A percentile compares a stretch with the other conserved stretches of the same genome.
Conservation (phyloP, 257 asterid genomes). For the Ocimum tenuiflorum region DNA sequence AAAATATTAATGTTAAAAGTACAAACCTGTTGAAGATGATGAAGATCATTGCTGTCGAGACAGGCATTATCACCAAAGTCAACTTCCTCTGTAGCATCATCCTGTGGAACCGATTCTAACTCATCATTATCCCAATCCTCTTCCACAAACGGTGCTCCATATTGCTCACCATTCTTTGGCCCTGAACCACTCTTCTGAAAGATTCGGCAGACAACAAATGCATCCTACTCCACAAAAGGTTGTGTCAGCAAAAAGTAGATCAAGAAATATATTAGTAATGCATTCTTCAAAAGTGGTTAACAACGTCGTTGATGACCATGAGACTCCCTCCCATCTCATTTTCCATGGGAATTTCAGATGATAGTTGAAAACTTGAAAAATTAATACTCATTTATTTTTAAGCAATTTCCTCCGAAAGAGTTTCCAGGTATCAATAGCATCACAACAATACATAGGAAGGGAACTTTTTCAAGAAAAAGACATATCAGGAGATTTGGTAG, state of each 20-base stretch:
- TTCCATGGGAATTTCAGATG: neutral
- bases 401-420: neutral
- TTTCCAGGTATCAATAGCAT: neutral
- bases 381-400: neutral
- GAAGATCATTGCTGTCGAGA: slow-evolving; percentile 38
- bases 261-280: neutral
- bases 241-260: slow-evolving; percentile 8
- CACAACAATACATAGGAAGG: neutral
- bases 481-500: neutral
- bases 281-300: neutral
- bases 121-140: slow-evolving; percentile 83
- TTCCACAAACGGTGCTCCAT: slow-evolving; percentile 85
- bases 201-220: slow-evolving; percentile 74
- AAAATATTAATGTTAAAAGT: neutral
- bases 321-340: neutral
- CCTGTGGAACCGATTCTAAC: slow-evolving; percentile 28
- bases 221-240: slow-evolving; percentile 44
- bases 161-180: slow-evolving; percentile 88
- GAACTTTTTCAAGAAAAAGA: neutral
- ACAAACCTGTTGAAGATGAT: slow-evolving; percentile 54
- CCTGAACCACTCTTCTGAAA: slow-evolving; percentile 95
- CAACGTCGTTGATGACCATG: neutral
- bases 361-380: neutral
- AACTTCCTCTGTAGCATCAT: slow-evolving; percentile 31
- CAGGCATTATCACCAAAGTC: slow-evolving; percentile 36